A percentile compares a stretch with the other conserved stretches of the same genome.
phyloP scores from a whole-genome alignment of 2,329 filamentous ascomycete genomes.

The Hirsutella minnesotensis region DNA sequence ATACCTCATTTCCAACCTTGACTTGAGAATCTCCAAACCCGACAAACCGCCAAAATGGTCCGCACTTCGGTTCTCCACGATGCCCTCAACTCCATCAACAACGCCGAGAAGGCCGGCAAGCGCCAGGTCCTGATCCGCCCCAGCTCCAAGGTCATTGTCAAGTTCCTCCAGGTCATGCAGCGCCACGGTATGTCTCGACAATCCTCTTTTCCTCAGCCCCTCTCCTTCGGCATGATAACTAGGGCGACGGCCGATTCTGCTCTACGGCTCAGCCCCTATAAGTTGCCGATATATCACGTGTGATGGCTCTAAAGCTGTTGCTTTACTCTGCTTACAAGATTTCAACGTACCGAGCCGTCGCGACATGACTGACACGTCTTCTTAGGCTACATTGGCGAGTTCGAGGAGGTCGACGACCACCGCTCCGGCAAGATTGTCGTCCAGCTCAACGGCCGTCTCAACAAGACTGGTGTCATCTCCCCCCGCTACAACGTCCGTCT shows the following conservation, averaged over 20 bases:
- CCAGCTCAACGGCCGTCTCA: slow-evolving; percentile 94
- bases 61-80: slow-evolving; percentile 99
- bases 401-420: slow-evolving; percentile 99
- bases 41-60: slow-evolving; percentile 78
- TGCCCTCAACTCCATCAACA: slow-evolving; percentile 99
- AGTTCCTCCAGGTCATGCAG: slow-evolving; percentile 99
- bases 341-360: slow-evolving; percentile 77
- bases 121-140: slow-evolving; percentile 97
- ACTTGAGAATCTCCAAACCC: slow-evolving; percentile 66
- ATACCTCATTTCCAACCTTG: slow-evolving; percentile 53
- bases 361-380: slow-evolving; percentile 59
- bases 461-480: slow-evolving; percentile 99
- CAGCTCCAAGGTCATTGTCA: slow-evolving; percentile 98
- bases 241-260: slow-evolving; percentile 72
- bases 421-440: slow-evolving; percentile 99
- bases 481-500: slow-evolving; percentile 99
- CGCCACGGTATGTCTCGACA: slow-evolving; percentile 76
- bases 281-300: slow-evolving; percentile 88
- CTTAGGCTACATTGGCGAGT: slow-evolving; percentile 95
- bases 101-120: slow-evolving; percentile 99
- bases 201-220: slow-evolving; percentile 7
- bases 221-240: slow-evolving; percentile 96
- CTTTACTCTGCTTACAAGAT: slow-evolving; percentile 5
- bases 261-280: slow-evolving; percentile 98
- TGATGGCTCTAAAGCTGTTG: slow-evolving; percentile 76